Evolutionary conservation across 805 yeast genomes (phyloP).

Genomic region (Hanseniaspora meyeri): DNA sequence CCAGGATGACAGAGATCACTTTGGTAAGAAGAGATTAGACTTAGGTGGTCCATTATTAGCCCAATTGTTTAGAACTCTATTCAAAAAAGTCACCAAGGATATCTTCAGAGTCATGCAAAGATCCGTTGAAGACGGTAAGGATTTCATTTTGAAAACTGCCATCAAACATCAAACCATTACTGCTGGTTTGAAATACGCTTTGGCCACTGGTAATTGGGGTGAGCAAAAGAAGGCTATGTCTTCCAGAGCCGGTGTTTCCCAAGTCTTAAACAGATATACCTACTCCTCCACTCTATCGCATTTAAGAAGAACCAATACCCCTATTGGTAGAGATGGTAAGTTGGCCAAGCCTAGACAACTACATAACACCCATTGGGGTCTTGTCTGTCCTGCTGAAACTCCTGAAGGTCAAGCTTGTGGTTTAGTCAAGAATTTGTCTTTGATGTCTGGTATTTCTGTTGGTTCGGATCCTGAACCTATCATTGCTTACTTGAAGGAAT

Average conservation of each 20-base stretch:
- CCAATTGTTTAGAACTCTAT: constrained; percentile 82
- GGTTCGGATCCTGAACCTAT: constrained; percentile 97
- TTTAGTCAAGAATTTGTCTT: constrained; percentile 84
- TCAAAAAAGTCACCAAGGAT: constrained; percentile 90
- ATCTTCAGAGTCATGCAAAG: constrained; percentile 97
- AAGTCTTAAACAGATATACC: constrained; percentile 93
- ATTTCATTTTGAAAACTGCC: constrained; percentile 89
- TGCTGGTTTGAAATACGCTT: constrained; percentile 90
- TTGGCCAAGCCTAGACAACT: constrained; percentile 97
- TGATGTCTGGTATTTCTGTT: constrained; percentile 95
- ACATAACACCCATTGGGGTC: constrained; percentile 99
- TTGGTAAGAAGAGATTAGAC: constrained; percentile 96
- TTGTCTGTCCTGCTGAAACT: constrained; percentile 98
- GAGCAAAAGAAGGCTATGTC: constrained; percentile 99
- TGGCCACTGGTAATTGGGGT: constrained; percentile 99
- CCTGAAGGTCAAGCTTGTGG: constrained; percentile 99
- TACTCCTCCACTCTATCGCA: constrained; percentile 97
- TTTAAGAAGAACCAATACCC: constrained; percentile 96
- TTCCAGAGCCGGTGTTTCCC: constrained; percentile 97
- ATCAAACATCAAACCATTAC: constrained; percentile 95
- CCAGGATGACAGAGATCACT: constrained; percentile 98
- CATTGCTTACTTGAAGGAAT: constrained; percentile 82
- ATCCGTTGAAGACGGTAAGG: constrained; percentile 95
- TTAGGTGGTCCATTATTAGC: constrained; percentile 97
- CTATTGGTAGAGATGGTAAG: constrained; percentile 98